These are phyloP conservation scores for Pharus latifolius DNA, from an alignment of 176 grass and related monocot species.

Conservation along the genomic window DNA sequence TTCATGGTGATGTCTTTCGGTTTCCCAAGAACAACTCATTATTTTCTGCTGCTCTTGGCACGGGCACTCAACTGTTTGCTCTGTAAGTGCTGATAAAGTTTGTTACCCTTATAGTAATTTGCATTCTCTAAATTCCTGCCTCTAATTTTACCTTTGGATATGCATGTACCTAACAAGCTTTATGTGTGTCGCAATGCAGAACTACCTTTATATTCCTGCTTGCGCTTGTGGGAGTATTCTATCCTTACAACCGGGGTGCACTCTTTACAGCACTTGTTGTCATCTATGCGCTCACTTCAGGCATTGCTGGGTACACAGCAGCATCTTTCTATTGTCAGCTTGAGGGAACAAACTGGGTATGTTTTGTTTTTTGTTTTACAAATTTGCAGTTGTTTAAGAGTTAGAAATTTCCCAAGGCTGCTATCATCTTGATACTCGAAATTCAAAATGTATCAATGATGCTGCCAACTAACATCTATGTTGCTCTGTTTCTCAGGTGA, in stretches of 20 bases:
- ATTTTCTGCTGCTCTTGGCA: conserved; percentile 87
- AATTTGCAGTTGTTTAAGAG: too few species aligned
- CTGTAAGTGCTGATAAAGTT: conserved; percentile 38
- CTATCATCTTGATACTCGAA: neutral
- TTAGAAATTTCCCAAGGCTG: neutral
- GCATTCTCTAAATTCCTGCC: neutral
- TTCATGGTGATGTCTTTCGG: conserved; percentile 91
- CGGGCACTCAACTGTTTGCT: conserved; percentile 87
- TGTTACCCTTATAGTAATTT: neutral
- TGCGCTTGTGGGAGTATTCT: conserved; percentile 92
- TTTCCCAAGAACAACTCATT: conserved; percentile 87
- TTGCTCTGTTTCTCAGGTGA: conserved; percentile 52
- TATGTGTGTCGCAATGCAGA: conserved; percentile 32
- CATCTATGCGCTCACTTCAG: conserved; percentile 96
- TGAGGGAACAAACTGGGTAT: conserved; percentile 94
- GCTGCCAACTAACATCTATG: neutral
- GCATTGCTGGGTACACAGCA: conserved; percentile 92
- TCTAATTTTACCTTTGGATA: neutral
- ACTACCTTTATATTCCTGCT: conserved; percentile 96
- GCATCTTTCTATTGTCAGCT: conserved; percentile 90
- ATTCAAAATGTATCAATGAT: conserved; percentile 1
- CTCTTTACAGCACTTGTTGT: conserved; percentile 94
- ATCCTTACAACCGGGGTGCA: conserved; percentile 93
- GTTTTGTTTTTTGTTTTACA: conserved; percentile 5
- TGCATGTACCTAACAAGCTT: neutral